Percentiles rank a stretch among this genome's conserved stretches.
These are phyloP conservation scores for Ophiostoma ulmi DNA, from an alignment of 2,329 filamentous ascomycete genomes.

Conservation along the genomic window DNA sequence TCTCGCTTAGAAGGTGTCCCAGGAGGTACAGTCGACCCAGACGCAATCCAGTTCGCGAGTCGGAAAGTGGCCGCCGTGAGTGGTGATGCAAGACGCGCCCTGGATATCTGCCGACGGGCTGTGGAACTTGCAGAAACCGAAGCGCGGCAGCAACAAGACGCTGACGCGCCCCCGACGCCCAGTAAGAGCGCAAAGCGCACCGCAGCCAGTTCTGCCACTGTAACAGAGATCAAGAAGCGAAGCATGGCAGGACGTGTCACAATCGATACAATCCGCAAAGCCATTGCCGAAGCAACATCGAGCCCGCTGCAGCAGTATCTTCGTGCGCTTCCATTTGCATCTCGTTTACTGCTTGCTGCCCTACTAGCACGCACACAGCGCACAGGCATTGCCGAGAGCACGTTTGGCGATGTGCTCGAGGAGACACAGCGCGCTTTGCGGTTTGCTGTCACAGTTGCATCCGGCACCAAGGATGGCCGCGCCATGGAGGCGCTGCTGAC, in stretches of 20 bases:
- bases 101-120: slow-evolving; percentile 91
- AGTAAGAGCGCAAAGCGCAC: slow-evolving; percentile 27
- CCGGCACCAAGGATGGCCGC: slow-evolving; percentile 38
- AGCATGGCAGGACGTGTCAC: slow-evolving; percentile 61
- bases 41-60: slow-evolving; percentile 93
- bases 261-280: slow-evolving; percentile 86
- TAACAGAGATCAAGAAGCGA: slow-evolving; percentile 31
- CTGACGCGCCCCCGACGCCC: slow-evolving; percentile 35
- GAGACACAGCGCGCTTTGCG: slow-evolving; percentile 69
- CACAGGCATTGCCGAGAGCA: slow-evolving; percentile 80
- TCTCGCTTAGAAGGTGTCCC: slow-evolving; percentile 86
- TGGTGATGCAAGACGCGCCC: slow-evolving; percentile 82
- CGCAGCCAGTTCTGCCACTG: not conserved
- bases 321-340: slow-evolving; percentile 70
- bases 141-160: slow-evolving; percentile 23
- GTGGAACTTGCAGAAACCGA: slow-evolving; percentile 91
- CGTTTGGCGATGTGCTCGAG: slow-evolving; percentile 82
- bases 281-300: slow-evolving; percentile 90
- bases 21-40: slow-evolving; percentile 82
- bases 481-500: slow-evolving; percentile 53
- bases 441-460: slow-evolving; percentile 47
- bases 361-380: slow-evolving; percentile 72
- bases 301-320: slow-evolving; percentile 89
- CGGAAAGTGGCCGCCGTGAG: slow-evolving; percentile 95
- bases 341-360: slow-evolving; percentile 81